Percentiles rank a stretch among this genome's conserved stretches.
Evolutionary conservation across 2,329 filamentous ascomycete genomes (phyloP).

Genomic region (Chrysosporium keratinophilum): DNA sequence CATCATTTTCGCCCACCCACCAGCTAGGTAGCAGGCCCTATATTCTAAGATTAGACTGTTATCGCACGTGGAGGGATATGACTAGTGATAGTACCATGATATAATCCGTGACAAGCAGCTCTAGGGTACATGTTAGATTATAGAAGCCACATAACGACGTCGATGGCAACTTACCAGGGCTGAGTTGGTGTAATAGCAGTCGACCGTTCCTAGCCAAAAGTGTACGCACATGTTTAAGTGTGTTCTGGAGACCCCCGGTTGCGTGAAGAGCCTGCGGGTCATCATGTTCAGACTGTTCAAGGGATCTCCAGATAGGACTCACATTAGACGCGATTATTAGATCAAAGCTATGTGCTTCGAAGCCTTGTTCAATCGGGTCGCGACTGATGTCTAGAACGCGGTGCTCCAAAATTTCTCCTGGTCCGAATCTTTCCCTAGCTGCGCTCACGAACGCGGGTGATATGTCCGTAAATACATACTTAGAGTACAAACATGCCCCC

Average conservation of each 20-base stretch:
- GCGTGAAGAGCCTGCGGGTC: too few relatives aligned
- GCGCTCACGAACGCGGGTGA: conserved; percentile 34
- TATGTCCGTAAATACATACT: conserved; percentile 34
- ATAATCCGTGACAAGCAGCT: background rate
- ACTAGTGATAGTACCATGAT: background rate
- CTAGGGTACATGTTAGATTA: too few relatives aligned
- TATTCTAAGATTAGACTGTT: background rate
- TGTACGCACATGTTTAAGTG: background rate
- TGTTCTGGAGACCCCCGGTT: background rate
- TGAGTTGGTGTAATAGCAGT: background rate
- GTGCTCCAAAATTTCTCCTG: conserved; percentile 3
- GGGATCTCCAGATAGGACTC: too few relatives aligned
- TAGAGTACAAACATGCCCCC: background rate
- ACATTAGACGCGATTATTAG: conserved; percentile 20
- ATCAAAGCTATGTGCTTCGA: conserved; percentile 17
- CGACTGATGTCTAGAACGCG: conserved; percentile 16
- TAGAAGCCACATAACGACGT: too few relatives aligned
- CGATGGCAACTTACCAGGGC: too few relatives aligned
- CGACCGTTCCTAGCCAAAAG: background rate
- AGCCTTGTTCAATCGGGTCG: conserved; percentile 18
- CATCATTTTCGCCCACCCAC: conserved; percentile 11
- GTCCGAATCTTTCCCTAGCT: conserved; percentile 21
- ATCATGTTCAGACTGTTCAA: too few relatives aligned
- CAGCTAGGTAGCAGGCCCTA: conserved; percentile 10
- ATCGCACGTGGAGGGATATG: background rate